Evolutionary conservation across 139 green algal genomes (phyloP).

Genomic region (Chlorella sp.): DNA sequence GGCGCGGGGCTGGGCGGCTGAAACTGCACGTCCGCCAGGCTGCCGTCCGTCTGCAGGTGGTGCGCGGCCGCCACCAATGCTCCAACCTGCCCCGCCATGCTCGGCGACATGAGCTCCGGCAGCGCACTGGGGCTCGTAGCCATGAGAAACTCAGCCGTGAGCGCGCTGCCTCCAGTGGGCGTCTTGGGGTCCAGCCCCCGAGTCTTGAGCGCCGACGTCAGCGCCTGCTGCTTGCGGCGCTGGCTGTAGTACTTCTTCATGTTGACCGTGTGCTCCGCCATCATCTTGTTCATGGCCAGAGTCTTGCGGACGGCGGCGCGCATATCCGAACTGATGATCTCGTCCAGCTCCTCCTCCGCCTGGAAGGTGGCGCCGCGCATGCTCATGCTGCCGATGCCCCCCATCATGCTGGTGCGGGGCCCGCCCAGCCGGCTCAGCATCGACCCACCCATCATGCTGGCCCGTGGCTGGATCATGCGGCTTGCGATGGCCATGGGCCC

Average conservation of each 20-base stretch:
- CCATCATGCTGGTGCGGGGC: not conserved
- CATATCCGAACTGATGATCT: slow-evolving; percentile 10
- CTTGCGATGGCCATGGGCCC: not conserved
- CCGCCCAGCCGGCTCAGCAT: too few species aligned
- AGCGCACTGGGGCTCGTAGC: not conserved
- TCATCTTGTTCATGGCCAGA: slow-evolving; percentile 7
- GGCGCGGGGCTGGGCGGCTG: too few species aligned
- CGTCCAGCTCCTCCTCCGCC: not conserved
- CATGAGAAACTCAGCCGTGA: not conserved
- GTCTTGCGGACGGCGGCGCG: slow-evolving; percentile 6
- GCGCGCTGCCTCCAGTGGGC: not conserved
- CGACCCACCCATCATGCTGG: not conserved
- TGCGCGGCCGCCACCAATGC: not conserved
- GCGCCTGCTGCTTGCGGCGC: not conserved
- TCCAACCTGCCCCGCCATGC: not conserved
- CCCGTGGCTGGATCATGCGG: not conserved
- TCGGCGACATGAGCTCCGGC: not conserved
- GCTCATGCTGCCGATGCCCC: not conserved
- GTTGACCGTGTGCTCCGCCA: not conserved
- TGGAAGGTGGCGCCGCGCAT: not conserved
- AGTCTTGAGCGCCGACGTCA: not conserved
- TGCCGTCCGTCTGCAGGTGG: not conserved
- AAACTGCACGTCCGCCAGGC: not conserved
- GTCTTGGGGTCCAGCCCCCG: not conserved
- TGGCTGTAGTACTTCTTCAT: not conserved